These are phyloP conservation scores for Hygrophorus russula DNA, from an alignment of 768 basidiomycete species.

Conservation along the genomic window DNA sequence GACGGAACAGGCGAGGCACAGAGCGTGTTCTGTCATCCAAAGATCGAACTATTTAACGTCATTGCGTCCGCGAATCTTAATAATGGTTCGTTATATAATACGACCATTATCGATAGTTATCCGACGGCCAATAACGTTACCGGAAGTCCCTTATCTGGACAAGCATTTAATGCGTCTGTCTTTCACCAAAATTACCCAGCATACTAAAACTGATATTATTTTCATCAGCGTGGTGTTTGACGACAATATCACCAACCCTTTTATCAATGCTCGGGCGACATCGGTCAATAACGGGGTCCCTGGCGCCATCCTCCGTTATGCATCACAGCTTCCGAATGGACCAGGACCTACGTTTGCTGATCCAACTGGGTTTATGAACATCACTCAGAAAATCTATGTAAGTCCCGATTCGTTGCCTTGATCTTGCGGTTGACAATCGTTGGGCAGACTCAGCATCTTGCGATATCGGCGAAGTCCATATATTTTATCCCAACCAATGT, in stretches of 20 bases:
- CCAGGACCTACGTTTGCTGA: constrained; percentile 34
- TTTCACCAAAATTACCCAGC: background rate
- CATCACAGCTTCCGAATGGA: constrained; percentile 29
- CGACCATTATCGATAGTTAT: constrained; percentile 19
- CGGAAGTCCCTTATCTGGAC: constrained; percentile 29
- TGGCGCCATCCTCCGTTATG: constrained; percentile 46
- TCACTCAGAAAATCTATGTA: constrained; percentile 43
- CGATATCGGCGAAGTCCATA: constrained; percentile 43
- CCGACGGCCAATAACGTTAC: constrained; percentile 40
- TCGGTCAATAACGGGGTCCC: constrained; percentile 44
- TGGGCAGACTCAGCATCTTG: constrained; percentile 41
- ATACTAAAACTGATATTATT: background rate
- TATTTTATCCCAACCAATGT: constrained; percentile 39
- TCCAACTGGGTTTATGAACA: constrained; percentile 38
- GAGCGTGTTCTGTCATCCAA: constrained; percentile 48
- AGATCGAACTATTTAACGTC: constrained; percentile 32
- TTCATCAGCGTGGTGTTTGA: constrained; percentile 14
- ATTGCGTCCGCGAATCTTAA: constrained; percentile 31
- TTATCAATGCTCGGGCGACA: constrained; percentile 38
- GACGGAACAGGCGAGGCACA: constrained; percentile 26
- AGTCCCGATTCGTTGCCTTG: constrained; percentile 8
- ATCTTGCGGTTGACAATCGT: background rate
- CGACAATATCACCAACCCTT: constrained; percentile 21
- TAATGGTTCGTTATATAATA: constrained; percentile 28
- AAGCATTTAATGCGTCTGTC: constrained; percentile 48